Percentiles rank a stretch among this genome's conserved stretches.
These are phyloP conservation scores for Thelonectria rubi DNA, from an alignment of 2,329 filamentous ascomycete genomes.

Conservation along the genomic window DNA sequence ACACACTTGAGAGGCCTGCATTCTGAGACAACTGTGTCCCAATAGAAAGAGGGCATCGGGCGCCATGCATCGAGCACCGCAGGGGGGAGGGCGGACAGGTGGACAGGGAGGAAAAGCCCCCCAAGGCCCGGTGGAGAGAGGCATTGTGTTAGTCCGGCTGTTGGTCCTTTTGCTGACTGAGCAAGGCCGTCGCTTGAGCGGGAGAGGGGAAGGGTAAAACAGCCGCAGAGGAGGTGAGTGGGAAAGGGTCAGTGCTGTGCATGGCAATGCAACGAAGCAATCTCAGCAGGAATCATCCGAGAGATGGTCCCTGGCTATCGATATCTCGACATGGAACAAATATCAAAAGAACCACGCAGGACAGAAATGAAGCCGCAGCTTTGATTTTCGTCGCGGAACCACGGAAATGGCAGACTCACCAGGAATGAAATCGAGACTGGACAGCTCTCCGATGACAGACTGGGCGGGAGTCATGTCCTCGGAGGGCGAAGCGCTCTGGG, in stretches of 20 bases:
- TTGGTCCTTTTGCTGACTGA: constrained; percentile 20
- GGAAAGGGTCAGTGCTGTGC: constrained; percentile 10
- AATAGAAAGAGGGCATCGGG: constrained; percentile 27
- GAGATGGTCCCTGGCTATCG: constrained; percentile 1
- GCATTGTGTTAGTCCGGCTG: constrained; percentile 23
- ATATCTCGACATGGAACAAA: not conserved
- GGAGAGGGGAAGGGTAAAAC: constrained; percentile 13
- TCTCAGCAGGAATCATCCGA: constrained; percentile 7
- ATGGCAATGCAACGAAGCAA: constrained; percentile 16
- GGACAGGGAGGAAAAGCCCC: constrained; percentile 23
- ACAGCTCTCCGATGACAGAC: constrained; percentile 57
- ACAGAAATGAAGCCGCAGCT: not conserved
- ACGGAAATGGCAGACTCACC: constrained; percentile 51
- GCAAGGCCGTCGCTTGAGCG: constrained; percentile 35
- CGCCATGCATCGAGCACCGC: constrained; percentile 22
- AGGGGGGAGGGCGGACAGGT: constrained; percentile 13
- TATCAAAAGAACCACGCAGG: constrained; percentile 1
- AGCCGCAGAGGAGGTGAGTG: constrained; percentile 10
- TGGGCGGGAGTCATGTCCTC: constrained; percentile 52
- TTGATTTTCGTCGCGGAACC: not conserved
- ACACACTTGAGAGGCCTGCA: constrained; percentile 34
- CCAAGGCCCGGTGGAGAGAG: constrained; percentile 23
- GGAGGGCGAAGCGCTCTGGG: constrained; percentile 46
- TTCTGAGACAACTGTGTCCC: constrained; percentile 36
- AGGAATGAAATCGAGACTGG: constrained; percentile 60